Evolutionary conservation across 208 protist genomes (phyloP).

Genomic region (Leptomonas pyrrhocoris): DNA sequence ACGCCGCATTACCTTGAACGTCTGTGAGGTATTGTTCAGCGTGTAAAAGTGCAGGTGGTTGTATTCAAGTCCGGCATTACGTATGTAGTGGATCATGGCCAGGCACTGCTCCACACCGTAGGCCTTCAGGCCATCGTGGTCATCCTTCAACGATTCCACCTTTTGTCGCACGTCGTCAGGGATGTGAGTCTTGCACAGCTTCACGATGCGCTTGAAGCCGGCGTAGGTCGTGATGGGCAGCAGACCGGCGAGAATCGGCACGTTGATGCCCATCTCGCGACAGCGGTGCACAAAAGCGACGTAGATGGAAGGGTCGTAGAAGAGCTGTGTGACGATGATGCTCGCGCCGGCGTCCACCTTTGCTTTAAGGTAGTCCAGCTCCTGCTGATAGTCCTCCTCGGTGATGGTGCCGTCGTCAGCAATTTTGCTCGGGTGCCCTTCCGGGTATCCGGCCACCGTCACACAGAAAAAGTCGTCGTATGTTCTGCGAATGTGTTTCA

Average conservation of each 20-base stretch:
- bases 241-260: constrained; percentile 95
- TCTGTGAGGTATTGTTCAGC: constrained; percentile 49
- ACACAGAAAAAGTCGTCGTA: constrained; percentile 97
- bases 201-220: constrained; percentile 69
- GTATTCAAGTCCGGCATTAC: constrained; percentile 49
- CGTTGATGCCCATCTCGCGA: constrained; percentile 86
- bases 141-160: constrained; percentile 68
- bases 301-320: constrained; percentile 95
- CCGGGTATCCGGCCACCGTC: constrained; percentile 92
- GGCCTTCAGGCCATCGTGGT: constrained; percentile 50
- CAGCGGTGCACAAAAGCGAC: constrained; percentile 90
- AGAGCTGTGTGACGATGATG: constrained; percentile 97
- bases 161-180: constrained; percentile 47
- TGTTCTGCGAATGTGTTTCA: constrained; percentile 90
- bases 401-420: constrained; percentile 59
- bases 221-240: constrained; percentile 90
- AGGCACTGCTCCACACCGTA: constrained; percentile 69
- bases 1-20: constrained; percentile 50
- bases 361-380: constrained; percentile 92
- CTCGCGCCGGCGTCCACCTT: constrained; percentile 97
- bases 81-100: constrained; percentile 64
- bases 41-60: constrained; percentile 86
- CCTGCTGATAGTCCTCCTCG: constrained; percentile 62
- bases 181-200: constrained; percentile 76
- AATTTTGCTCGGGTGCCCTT: constrained; percentile 86